Conservation (phyloP, 345 rosid species). For the Gossypioides kirkii region DNA sequence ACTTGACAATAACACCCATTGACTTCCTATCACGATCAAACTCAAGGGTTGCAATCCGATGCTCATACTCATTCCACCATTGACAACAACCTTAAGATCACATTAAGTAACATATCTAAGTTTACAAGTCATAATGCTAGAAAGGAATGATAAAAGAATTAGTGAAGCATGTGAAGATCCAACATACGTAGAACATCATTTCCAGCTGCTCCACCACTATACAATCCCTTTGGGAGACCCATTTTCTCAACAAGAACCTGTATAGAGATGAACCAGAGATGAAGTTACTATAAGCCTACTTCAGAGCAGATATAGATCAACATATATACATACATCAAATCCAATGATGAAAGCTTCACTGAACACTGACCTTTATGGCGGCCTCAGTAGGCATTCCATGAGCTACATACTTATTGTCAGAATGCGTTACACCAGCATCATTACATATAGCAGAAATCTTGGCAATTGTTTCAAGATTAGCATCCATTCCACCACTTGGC, state of each 20-base stretch:
- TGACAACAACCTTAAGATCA: constrained; percentile 42
- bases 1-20: constrained; percentile 62
- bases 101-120: constrained; percentile 3
- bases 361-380: constrained; percentile 50
- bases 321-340: neutral
- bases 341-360: neutral
- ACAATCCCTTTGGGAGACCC: constrained; percentile 44
- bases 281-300: neutral
- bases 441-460: constrained; percentile 62
- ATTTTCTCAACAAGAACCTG: constrained; percentile 76
- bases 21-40: constrained; percentile 73
- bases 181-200: constrained; percentile 33
- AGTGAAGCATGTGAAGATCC: neutral
- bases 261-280: neutral
- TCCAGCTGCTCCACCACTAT: constrained; percentile 9
- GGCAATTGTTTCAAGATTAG: constrained; percentile 63
- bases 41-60: constrained; percentile 62
- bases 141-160: neutral
- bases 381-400: constrained; percentile 80
- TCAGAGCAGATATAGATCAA: constrained; percentile 5
- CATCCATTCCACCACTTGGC: constrained; percentile 47
- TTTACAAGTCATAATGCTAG: neutral
- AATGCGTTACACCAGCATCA: constrained; percentile 46
- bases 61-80: constrained; percentile 48
- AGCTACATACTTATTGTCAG: constrained; percentile 50